These are phyloP conservation scores for Candida schatavii DNA, from an alignment of 805 yeast genomes.

Conservation along the genomic window DNA sequence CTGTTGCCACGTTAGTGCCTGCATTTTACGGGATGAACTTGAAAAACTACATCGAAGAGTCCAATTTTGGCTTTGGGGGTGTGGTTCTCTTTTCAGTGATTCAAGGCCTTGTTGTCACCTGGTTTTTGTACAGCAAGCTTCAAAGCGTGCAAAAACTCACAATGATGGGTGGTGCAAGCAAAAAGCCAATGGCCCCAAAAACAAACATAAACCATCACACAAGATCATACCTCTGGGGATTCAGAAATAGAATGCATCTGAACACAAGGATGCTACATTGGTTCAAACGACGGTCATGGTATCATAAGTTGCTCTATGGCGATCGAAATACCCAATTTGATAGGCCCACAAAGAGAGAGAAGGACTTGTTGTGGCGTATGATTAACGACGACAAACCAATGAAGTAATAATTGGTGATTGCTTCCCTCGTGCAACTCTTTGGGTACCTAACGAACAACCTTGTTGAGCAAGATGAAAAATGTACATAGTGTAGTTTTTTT, in stretches of 20 bases:
- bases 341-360: constrained; percentile 34
- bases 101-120: constrained; percentile 54
- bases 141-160: constrained; percentile 65
- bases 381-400: constrained; percentile 34
- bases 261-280: background rate
- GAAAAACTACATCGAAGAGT: constrained; percentile 73
- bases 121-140: constrained; percentile 54
- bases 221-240: background rate
- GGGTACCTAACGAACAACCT: too few species aligned
- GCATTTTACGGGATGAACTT: constrained; percentile 90
- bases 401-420: too few species aligned
- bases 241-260: background rate
- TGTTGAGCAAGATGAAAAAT: too few species aligned
- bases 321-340: constrained; percentile 22
- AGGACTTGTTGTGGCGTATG: constrained; percentile 43
- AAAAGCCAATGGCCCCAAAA: background rate
- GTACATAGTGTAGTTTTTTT: too few species aligned
- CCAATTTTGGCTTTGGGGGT: constrained; percentile 57
- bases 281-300: constrained; percentile 7
- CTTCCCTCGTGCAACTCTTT: too few species aligned
- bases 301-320: constrained; percentile 25
- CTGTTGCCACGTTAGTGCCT: constrained; percentile 80
- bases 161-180: constrained; percentile 39
- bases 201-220: background rate
- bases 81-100: constrained; percentile 52